These are phyloP conservation scores for Musa acuminata DNA, from an alignment of 176 grass and related monocot genomes.

Conservation along the genomic window DNA sequence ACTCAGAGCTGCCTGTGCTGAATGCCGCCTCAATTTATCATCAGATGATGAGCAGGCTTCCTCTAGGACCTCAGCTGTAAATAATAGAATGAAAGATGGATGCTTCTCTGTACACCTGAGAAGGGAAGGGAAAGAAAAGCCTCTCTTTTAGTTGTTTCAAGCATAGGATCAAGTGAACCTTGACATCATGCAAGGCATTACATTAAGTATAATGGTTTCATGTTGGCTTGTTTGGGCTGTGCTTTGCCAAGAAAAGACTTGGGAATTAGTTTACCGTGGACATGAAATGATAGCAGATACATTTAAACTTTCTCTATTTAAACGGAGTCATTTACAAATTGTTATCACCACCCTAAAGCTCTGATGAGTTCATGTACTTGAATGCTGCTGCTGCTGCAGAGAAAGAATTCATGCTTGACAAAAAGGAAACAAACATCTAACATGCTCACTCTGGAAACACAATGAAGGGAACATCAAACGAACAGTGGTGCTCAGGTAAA, in stretches of 20 bases:
- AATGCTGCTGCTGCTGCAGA: no score
- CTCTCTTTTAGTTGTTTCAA: not conserved
- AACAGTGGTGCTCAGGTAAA: no score
- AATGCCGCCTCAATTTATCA: conserved; percentile 33
- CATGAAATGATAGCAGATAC: no score
- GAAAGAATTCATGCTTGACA: no score
- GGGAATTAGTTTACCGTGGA: no score
- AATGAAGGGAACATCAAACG: no score
- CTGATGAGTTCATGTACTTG: no score
- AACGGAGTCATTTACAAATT: no score
- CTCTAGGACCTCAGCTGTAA: conserved; percentile 57
- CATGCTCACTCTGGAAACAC: no score
- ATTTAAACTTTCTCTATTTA: not conserved
- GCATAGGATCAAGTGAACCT: not conserved
- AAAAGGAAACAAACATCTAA: no score
- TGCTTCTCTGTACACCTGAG: conserved; percentile 10
- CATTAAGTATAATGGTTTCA: not conserved
- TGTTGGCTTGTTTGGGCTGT: not conserved
- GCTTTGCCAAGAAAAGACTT: not conserved
- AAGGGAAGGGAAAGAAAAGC: not conserved
- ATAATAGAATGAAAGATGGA: conserved; percentile 34
- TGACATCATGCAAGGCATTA: not conserved
- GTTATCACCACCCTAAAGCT: no score
- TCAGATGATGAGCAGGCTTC: conserved; percentile 49
- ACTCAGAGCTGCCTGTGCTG: conserved; percentile 14